phyloP scores from a whole-genome alignment of 306 rosid species.

The Dalbergia oliveri region DNA sequence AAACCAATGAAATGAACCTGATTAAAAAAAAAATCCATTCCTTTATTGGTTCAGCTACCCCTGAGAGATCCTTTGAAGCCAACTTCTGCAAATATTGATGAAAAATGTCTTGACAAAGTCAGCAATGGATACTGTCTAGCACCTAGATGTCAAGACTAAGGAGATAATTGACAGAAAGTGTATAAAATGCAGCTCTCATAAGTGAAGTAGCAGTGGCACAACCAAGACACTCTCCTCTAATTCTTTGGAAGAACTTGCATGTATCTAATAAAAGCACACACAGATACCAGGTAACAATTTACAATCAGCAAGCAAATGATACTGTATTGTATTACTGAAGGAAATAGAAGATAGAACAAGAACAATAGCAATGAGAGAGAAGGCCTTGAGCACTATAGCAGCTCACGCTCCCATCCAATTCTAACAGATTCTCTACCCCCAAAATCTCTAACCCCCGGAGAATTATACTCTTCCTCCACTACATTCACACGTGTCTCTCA shows the following conservation, averaged over 20 bases:
- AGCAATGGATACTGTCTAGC: conserved; percentile 12
- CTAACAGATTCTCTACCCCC: too few species aligned
- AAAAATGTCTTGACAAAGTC: conserved; percentile 24
- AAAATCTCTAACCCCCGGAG: too few species aligned
- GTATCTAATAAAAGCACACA: too few species aligned
- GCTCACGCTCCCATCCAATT: too few species aligned
- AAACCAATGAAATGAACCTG: conserved; percentile 67
- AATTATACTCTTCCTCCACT: too few species aligned
- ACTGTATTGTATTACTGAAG: too few species aligned
- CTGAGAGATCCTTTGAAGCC: conserved; percentile 80
- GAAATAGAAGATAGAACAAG: too few species aligned
- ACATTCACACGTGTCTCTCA: too few species aligned
- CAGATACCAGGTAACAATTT: too few species aligned
- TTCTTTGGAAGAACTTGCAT: conserved; percentile 12
- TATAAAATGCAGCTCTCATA: conserved; percentile 21
- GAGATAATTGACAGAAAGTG: background rate
- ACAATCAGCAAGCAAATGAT: too few species aligned
- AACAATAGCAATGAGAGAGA: too few species aligned
- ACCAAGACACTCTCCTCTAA: conserved; percentile 11
- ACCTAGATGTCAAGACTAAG: background rate
- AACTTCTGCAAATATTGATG: conserved; percentile 64
- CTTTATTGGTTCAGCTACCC: conserved; percentile 77
- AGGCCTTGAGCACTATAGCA: too few species aligned
- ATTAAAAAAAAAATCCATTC: conserved; percentile 89
- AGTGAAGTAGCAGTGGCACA: background rate